Base-by-base conservation (phyloP, 306 rosid species). In the Prunus fruticosa region DNA sequence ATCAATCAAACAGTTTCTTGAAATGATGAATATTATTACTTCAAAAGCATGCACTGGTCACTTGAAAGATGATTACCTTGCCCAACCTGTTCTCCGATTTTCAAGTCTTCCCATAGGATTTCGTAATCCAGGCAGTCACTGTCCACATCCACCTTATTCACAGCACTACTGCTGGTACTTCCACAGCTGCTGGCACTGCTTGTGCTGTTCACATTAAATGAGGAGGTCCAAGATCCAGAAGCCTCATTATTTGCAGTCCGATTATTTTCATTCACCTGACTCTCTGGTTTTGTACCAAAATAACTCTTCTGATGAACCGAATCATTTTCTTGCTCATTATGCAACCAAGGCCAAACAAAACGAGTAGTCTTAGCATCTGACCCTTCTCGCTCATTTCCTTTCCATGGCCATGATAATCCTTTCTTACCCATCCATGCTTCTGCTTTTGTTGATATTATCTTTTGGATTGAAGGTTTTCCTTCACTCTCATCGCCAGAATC, bases 151-250 rank as follows among this genome's bases (percentile, higher is more conserved):
- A 85, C 85, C 88, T 89, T 96, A 81, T 86, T 96, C 74, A 87
- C 80, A 56, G 91, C 88, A 76, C 87, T 82, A 70, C 96, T 92
- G 85, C 88, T 92, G 47, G 90, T 87, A 84, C 99, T 92, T 71
- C 99, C 99, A 50, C 91, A 84, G 88, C 99, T 96, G 84, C 99
- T 93, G 69, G 88, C 98, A 88, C 99, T 96, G 82, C 99, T 88
- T 67, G 93, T 87, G 86, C 98, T 93, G 90, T 92, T 96, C 76
- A 89, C 84, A 85, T 96, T 93, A 74, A 88, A 81, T 20, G 90
- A 82, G 58, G 89, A 92, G 47, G 89, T 86, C 96, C 96, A 91
- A 71, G 97, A 93, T 53, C 91, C 92, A 0, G 93, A 64, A 65
- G 91, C 96, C 81, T 93, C 98, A 22, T 79, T 89, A 66, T 87